Conservation (phyloP, 2,329 filamentous ascomycete species). For the Colletotrichum musicola region DNA sequence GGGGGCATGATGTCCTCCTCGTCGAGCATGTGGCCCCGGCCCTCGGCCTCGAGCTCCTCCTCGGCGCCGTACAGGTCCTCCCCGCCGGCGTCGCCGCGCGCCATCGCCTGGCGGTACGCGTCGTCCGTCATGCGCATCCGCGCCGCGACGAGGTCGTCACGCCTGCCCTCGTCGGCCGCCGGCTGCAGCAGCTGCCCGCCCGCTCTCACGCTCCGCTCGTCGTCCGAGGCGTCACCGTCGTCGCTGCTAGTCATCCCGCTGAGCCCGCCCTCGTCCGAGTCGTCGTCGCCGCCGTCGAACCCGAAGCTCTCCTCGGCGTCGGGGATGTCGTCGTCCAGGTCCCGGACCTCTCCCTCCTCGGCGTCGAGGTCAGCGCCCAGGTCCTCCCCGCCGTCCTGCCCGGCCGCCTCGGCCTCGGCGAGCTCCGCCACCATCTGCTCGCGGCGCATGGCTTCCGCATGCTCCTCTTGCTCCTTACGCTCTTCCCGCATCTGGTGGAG, state of each 20-base stretch:
- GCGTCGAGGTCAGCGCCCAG: constrained; percentile 53
- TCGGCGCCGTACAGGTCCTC: constrained; percentile 66
- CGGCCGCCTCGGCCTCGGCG: constrained; percentile 70
- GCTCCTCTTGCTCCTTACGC: constrained; percentile 87
- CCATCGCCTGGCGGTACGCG: constrained; percentile 70
- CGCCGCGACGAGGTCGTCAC: constrained; percentile 59
- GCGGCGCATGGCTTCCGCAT: constrained; percentile 78
- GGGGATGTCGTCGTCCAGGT: constrained; percentile 81
- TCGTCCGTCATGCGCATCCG: constrained; percentile 70
- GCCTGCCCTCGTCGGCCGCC: constrained; percentile 54
- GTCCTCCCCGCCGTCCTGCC: constrained; percentile 56
- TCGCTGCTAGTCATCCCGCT: constrained; percentile 25
- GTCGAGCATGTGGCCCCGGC: constrained; percentile 70
- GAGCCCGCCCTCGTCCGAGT: constrained; percentile 54
- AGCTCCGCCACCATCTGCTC: constrained; percentile 81
- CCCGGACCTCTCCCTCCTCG: constrained; percentile 61
- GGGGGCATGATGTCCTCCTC: constrained; percentile 67
- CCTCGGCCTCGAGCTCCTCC: constrained; percentile 67
- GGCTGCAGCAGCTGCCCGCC: background rate
- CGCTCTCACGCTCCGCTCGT: constrained; percentile 45
- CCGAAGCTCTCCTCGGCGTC: constrained; percentile 70
- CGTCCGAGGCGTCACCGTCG: constrained; percentile 43
- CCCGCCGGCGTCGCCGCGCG: constrained; percentile 62
- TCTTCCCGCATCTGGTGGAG: constrained; percentile 92
- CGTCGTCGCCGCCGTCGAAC: constrained; percentile 53